A percentile compares a stretch with the other conserved stretches of the same genome.
These are phyloP conservation scores for Flaveria brownii DNA, from an alignment of 129 eudicot species.

Conservation along the genomic window DNA sequence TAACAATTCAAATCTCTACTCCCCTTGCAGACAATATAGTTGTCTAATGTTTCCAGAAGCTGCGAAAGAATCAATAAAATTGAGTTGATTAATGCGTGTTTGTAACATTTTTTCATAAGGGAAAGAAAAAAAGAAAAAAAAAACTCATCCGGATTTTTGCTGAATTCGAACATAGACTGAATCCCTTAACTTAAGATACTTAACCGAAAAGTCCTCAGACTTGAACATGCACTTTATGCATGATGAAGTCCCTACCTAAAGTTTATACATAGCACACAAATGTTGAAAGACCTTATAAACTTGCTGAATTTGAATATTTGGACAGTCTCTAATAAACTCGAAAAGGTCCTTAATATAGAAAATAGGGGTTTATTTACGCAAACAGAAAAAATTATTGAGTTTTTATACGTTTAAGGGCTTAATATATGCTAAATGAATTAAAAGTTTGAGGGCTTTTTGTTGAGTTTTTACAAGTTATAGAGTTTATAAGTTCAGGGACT, in stretches of 20 bases:
- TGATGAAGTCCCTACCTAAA: neutral
- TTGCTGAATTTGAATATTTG: neutral
- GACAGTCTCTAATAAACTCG: neutral
- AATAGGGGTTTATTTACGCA: neutral
- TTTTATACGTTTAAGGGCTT: neutral
- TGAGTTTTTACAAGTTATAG: neutral
- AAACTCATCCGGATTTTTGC: neutral
- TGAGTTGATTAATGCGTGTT: neutral
- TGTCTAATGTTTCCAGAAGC: constrained; percentile 98
- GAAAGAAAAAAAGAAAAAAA: no score
- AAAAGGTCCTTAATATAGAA: neutral
- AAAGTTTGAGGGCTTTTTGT: neutral
- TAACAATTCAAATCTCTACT: constrained; percentile 38
- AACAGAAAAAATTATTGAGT: neutral
- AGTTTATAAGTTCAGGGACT: neutral
- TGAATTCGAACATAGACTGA: neutral
- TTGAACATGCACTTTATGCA: neutral
- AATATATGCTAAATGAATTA: neutral
- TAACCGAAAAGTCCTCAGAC: neutral
- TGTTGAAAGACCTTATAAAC: neutral
- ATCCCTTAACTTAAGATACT: neutral
- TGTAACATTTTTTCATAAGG: neutral
- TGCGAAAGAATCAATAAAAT: constrained; percentile 29
- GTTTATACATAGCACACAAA: neutral
- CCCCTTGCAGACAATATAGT: constrained; percentile 87